phyloP scores from a whole-genome alignment of 2,329 filamentous ascomycete genomes.

The Fusarium verrucosum region DNA sequence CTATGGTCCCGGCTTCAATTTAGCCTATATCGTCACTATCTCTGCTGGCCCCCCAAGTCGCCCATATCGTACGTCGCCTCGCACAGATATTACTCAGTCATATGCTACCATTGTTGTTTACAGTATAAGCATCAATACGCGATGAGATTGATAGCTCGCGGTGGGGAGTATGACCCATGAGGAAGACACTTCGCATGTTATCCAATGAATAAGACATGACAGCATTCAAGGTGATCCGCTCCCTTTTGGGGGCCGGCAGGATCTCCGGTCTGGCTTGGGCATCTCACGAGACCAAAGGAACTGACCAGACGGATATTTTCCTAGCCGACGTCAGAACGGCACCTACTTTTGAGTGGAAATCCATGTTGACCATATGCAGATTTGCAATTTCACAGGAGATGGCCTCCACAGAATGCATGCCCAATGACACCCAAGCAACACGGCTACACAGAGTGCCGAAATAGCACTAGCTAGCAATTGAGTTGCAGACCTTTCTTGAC shows the following conservation, averaged over 20 bases:
- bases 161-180: slow-evolving; percentile 19
- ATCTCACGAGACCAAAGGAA: slow-evolving; percentile 32
- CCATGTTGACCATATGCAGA: slow-evolving; percentile 3
- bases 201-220: slow-evolving; percentile 21
- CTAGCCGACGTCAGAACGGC: slow-evolving; percentile 7
- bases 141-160: slow-evolving; percentile 26
- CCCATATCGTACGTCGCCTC: slow-evolving; percentile 36
- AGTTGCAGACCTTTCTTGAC: not conserved
- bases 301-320: slow-evolving; percentile 34
- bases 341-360: slow-evolving; percentile 1
- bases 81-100: slow-evolving; percentile 27
- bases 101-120: slow-evolving; percentile 14
- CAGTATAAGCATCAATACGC: slow-evolving; percentile 9
- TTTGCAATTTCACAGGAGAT: slow-evolving; percentile 1
- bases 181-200: slow-evolving; percentile 17
- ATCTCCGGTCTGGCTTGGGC: slow-evolving; percentile 21
- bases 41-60: slow-evolving; percentile 11
- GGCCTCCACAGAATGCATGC: slow-evolving; percentile 8
- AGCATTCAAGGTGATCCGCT: slow-evolving; percentile 24
- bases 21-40: slow-evolving; percentile 14
- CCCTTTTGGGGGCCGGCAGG: slow-evolving; percentile 23
- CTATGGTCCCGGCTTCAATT: slow-evolving; percentile 28
- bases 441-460: not conserved
- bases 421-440: not conserved
- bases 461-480: too few relatives aligned